Evolutionary conservation across 805 yeast species (phyloP).

Genomic region (Sugiyamaella smithiae): DNA sequence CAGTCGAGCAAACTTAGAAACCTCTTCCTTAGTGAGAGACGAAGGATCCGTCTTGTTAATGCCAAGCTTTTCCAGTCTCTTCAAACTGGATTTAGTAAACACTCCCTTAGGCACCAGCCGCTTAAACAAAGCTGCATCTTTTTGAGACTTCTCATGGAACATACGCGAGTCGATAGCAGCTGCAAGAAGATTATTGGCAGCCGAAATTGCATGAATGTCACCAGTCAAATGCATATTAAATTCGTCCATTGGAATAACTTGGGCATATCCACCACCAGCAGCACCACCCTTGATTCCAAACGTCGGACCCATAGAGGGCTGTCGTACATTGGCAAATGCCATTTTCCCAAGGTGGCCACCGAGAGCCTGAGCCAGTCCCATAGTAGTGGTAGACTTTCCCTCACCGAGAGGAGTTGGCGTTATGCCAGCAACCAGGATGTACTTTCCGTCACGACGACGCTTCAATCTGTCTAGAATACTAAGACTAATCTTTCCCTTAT

Average conservation of each 20-base stretch:
- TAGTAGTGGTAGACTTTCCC: constrained; percentile 95
- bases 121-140: constrained; percentile 74
- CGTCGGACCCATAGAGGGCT: constrained; percentile 98
- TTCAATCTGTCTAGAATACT: constrained; percentile 66
- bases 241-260: constrained; percentile 98
- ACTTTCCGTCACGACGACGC: constrained; percentile 68
- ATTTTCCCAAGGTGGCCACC: constrained; percentile 84
- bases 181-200: constrained; percentile 89
- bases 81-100: constrained; percentile 76
- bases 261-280: constrained; percentile 98
- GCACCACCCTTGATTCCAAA: constrained; percentile 99
- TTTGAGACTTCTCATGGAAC: constrained; percentile 90
- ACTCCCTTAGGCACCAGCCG: constrained; percentile 87
- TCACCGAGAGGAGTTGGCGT: constrained; percentile 98
- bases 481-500: constrained; percentile 83
- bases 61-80: constrained; percentile 77
- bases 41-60: constrained; percentile 77
- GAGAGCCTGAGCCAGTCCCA: constrained; percentile 94
- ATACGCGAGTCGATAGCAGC: constrained; percentile 97
- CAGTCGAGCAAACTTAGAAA: constrained; percentile 70
- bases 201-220: constrained; percentile 93
- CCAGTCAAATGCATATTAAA: constrained; percentile 97
- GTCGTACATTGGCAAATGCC: constrained; percentile 92
- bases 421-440: constrained; percentile 91
- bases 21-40: constrained; percentile 73